Base-by-base conservation (phyloP, 306 rosid genomes). In the Albizia julibrissin region DNA sequence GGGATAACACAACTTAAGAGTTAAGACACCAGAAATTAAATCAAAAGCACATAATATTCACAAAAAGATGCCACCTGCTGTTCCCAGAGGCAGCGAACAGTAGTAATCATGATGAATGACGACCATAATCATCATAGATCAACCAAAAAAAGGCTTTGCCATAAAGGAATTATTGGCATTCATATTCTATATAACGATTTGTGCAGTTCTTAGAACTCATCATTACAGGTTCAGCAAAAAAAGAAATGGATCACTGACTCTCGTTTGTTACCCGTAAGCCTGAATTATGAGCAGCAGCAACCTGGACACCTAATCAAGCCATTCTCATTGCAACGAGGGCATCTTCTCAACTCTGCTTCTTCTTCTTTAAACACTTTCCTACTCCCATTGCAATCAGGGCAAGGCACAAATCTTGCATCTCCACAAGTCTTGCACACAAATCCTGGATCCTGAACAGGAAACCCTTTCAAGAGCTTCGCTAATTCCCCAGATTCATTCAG, bases 321-420 rank as follows among this genome's bases (percentile, higher is more conserved):
- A 85, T 94, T 94, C 79, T 94, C 97, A 42, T 94, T 94, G 79
- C 98, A 94, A 61, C 81, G 69, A 1, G 81, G 84, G 84, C 98
- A 94, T 84, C 93, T 91, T 79, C 79, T 87, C 87, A 86, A 71
- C 22, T 68, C 87, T 44, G 92, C 89, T 37, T 85, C 85, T 62
- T 84, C 87, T 78, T 87, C 85, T 33, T 88, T 85, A 78, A 90
- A 94, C 76, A 92, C 89, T 85, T 94, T 94, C 50, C 88, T 87
- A 39, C 95, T 92, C 10, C 98, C 98, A 82, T 59, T 86, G 76
- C 97, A 94, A 59, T 84, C 87, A 52, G 79, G 84, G 82, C 98
- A 94, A 15, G 94, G 93, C 54, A 92, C 69, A 80, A 94, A 94
- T 89, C 95, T 87, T 1, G 90, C 94, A 76, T 87, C 98, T 4